Evolutionary conservation across 2,329 filamentous ascomycete genomes (phyloP).

Genomic region (Cercospora zeina): DNA sequence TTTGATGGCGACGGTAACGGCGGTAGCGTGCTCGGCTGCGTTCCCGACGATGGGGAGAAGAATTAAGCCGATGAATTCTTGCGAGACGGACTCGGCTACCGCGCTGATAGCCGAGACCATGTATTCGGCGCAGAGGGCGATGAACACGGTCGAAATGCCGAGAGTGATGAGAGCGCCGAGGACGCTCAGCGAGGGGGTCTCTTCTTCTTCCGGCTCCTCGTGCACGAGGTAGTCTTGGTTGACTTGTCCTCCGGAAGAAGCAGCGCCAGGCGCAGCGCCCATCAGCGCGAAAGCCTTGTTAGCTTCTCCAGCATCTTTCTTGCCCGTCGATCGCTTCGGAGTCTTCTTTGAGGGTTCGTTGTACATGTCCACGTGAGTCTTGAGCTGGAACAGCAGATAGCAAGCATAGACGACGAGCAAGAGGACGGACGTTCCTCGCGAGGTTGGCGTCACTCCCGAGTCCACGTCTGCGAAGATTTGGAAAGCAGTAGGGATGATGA

Average conservation of each 20-base stretch:
- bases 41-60: conserved; percentile 66
- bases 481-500: conserved; percentile 91
- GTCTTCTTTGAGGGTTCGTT: conserved; percentile 77
- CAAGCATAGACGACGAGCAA: conserved; percentile 78
- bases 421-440: conserved; percentile 74
- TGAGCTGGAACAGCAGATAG: conserved; percentile 89
- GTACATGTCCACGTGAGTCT: conserved; percentile 79
- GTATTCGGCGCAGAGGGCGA: conserved; percentile 73
- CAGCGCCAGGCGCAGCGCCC: conserved; percentile 54
- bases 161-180: conserved; percentile 72
- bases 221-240: conserved; percentile 51
- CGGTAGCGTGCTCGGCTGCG: conserved; percentile 66
- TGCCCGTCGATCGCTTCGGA: conserved; percentile 54
- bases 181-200: conserved; percentile 73
- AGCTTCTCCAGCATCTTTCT: conserved; percentile 53
- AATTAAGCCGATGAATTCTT: conserved; percentile 64
- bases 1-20: conserved; percentile 61
- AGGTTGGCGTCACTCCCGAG: conserved; percentile 49
- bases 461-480: conserved; percentile 51
- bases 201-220: conserved; percentile 60
- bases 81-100: conserved; percentile 55
- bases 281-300: conserved; percentile 54
- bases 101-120: conserved; percentile 62
- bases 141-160: conserved; percentile 70
- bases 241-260: conserved; percentile 53